Conservation (phyloP, 139 green algal genomes). For the Picochlorum costavermella region DNA sequence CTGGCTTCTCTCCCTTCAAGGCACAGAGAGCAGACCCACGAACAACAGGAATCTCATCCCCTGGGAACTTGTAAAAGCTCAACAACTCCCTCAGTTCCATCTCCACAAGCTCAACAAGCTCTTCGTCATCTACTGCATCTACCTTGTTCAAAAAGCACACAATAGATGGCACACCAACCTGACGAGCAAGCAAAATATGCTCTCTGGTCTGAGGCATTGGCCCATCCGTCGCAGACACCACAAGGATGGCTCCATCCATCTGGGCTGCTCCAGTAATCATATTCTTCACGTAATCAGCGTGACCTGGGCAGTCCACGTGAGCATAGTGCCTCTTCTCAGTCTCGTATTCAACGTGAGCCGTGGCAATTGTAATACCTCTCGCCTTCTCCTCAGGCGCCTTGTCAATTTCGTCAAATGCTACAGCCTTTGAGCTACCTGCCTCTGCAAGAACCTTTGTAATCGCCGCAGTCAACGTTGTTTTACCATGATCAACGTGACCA, state of each 20-base stretch:
- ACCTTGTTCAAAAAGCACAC: constrained; percentile 99
- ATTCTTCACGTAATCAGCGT: constrained; percentile 99
- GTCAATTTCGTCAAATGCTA: constrained; percentile 97
- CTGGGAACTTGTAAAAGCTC: constrained; percentile 95
- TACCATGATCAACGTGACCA: constrained; percentile 97
- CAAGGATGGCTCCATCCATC: constrained; percentile 98
- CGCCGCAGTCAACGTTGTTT: constrained; percentile 95
- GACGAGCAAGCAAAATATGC: constrained; percentile 90
- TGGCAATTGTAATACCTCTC: constrained; percentile 98
- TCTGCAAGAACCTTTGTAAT: constrained; percentile 93
- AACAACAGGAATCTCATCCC: constrained; percentile 89
- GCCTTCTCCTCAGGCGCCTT: constrained; percentile 98
- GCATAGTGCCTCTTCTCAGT: constrained; percentile 95
- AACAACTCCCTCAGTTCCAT: constrained; percentile 98
- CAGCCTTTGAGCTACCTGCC: constrained; percentile 54
- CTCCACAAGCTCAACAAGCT: constrained; percentile 96
- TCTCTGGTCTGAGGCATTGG: constrained; percentile 99
- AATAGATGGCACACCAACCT: constrained; percentile 93
- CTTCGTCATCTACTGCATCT: constrained; percentile 92
- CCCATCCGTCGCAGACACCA: constrained; percentile 92
- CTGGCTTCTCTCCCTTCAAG: constrained; percentile 76
- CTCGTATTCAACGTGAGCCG: constrained; percentile 96
- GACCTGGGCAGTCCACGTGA: constrained; percentile 97
- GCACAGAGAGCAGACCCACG: constrained; percentile 72
- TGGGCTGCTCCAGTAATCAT: constrained; percentile 97